Evolutionary conservation across 192 early-diverging fungal genomes (phyloP).

Genomic region (Bifiguratus adelaidae): DNA sequence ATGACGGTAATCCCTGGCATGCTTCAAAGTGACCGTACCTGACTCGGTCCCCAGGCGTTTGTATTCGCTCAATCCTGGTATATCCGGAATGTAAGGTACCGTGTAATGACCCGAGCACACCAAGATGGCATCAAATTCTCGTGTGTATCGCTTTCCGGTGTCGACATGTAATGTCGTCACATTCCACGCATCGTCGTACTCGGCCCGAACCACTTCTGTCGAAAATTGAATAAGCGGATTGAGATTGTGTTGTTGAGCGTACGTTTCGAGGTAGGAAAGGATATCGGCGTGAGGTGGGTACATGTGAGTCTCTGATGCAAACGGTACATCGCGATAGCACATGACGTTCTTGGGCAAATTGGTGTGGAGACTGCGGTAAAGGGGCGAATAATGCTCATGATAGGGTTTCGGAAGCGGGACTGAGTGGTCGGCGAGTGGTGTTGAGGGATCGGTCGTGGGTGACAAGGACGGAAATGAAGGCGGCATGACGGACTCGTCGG

Average conservation of each 20-base stretch:
- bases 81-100: conserved; percentile 35
- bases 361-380: conserved; percentile 32
- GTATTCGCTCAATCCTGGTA: conserved; percentile 14
- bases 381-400: conserved; percentile 6
- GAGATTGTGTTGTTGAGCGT: conserved; percentile 12
- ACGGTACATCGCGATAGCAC: conserved; percentile 30
- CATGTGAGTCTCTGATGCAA: conserved; percentile 13
- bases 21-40: conserved; percentile 1
- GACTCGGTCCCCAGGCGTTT: background rate
- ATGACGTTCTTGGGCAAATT: conserved; percentile 43
- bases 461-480: no score
- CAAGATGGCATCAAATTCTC: conserved; percentile 33
- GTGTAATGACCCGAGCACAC: conserved; percentile 35
- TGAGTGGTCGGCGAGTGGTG: background rate
- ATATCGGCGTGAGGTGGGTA: conserved; percentile 31
- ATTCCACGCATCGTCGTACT: conserved; percentile 13
- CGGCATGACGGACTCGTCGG: conserved; percentile 2
- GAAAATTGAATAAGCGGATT: conserved; percentile 15
- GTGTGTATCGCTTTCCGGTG: conserved; percentile 1
- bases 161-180: background rate
- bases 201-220: conserved; percentile 15
- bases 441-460: no score
- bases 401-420: background rate
- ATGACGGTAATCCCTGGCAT: conserved; percentile 19
- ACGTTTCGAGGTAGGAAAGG: conserved; percentile 20